phyloP scores from a whole-genome alignment of 345 rosid species.

The Eucalyptus coolabah region DNA sequence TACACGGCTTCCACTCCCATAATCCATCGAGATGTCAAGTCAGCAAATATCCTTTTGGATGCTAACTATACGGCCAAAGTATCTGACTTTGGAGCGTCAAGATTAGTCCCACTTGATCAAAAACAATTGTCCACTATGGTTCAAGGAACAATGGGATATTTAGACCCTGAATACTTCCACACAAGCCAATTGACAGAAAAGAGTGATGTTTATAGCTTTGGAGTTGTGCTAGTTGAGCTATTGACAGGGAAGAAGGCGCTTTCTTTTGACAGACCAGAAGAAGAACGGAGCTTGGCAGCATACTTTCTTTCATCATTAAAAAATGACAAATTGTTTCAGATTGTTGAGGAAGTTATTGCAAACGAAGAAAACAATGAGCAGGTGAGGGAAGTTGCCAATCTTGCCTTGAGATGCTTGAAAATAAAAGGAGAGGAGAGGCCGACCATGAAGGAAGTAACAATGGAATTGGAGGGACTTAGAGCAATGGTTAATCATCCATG shows the following conservation, averaged over 20 bases:
- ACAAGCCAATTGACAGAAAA: slow-evolving; percentile 8
- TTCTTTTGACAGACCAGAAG: not conserved
- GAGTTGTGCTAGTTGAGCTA: slow-evolving; percentile 26
- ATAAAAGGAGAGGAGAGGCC: no score
- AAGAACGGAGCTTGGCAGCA: slow-evolving; percentile 1
- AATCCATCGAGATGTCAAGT: slow-evolving; percentile 23
- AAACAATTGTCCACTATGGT: slow-evolving; percentile 18
- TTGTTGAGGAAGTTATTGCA: slow-evolving; percentile 2
- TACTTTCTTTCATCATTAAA: slow-evolving; percentile 8
- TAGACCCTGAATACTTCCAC: slow-evolving; percentile 27
- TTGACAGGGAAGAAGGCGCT: slow-evolving; percentile 9
- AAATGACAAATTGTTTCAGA: not conserved
- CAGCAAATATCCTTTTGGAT: slow-evolving; percentile 26
- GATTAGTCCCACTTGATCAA: slow-evolving; percentile 19
- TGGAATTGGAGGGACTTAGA: no score
- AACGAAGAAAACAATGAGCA: not conserved
- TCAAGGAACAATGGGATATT: slow-evolving; percentile 27
- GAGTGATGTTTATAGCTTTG: slow-evolving; percentile 35
- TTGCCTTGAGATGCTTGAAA: no score
- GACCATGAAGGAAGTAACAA: no score
- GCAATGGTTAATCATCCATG: no score
- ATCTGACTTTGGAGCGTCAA: slow-evolving; percentile 35
- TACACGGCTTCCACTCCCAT: slow-evolving; percentile 8
- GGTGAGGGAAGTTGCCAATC: no score
- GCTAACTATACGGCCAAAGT: slow-evolving; percentile 17